Evolutionary conservation across 306 rosid genomes (phyloP).

Genomic region (Vigna radiata): DNA sequence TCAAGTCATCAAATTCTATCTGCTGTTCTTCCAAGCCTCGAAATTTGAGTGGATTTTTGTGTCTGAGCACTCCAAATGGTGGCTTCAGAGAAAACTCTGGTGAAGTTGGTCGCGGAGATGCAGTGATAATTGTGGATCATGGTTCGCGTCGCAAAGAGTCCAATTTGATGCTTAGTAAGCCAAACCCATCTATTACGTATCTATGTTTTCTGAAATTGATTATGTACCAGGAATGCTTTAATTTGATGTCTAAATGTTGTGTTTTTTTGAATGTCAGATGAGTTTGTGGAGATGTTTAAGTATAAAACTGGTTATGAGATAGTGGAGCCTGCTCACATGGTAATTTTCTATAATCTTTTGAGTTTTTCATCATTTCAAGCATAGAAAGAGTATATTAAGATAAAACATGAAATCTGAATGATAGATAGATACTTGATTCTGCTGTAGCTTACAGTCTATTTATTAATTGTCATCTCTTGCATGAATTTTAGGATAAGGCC

Average conservation of each 20-base stretch:
- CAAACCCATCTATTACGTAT: neutral
- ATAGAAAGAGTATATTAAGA: neutral
- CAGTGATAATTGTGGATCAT: constrained; percentile 86
- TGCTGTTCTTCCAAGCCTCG: constrained; percentile 34
- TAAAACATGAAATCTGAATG: constrained; percentile 20
- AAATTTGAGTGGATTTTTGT: constrained; percentile 42
- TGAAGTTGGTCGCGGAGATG: constrained; percentile 63
- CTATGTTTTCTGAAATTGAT: neutral
- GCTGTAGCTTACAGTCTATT: neutral
- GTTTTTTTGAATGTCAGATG: constrained; percentile 62
- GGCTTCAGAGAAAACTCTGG: constrained; percentile 42
- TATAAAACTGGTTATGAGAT: constrained; percentile 77
- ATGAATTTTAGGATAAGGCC: neutral
- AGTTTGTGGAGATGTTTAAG: constrained; percentile 81
- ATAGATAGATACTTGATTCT: constrained; percentile 20
- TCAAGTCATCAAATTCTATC: constrained; percentile 47
- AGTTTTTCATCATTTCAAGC: constrained; percentile 6
- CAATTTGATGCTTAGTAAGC: constrained; percentile 87
- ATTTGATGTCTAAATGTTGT: constrained; percentile 28
- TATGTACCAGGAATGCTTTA: constrained; percentile 13
- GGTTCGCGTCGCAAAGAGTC: constrained; percentile 94
- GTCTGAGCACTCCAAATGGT: constrained; percentile 51
- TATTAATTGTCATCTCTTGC: neutral
- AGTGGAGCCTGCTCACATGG: constrained; percentile 98
- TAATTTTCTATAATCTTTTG: constrained; percentile 41